A percentile compares a stretch with the other conserved stretches of the same genome.
Evolutionary conservation across 73 alveolate species (phyloP).

Genomic region (Paramecium biaurelia): DNA sequence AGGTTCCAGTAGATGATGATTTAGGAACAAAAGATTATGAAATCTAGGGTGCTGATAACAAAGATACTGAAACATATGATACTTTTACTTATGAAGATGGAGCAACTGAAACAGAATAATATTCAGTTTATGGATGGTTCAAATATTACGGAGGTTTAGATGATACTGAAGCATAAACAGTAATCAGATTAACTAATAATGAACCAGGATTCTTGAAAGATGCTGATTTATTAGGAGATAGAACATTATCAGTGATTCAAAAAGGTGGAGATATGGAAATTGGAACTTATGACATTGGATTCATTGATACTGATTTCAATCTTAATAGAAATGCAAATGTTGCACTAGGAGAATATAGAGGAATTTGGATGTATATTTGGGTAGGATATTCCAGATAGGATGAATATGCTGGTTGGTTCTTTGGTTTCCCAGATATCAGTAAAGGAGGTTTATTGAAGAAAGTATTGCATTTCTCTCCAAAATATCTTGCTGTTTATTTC

Average conservation of each 20-base stretch:
- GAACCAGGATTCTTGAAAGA: background rate
- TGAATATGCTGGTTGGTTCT: conserved; percentile 43
- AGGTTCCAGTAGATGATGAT: conserved; percentile 3
- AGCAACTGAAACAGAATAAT: conserved; percentile 18
- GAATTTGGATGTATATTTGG: conserved; percentile 51
- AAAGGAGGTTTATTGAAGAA: background rate
- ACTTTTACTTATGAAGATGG: background rate
- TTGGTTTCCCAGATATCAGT: conserved; percentile 43
- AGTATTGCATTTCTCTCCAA: conserved; percentile 33
- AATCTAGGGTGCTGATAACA: background rate
- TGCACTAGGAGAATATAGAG: conserved; percentile 39
- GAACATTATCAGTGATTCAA: background rate
- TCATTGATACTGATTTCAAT: background rate
- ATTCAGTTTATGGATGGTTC: conserved; percentile 55
- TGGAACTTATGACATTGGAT: conserved; percentile 46
- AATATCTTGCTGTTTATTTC: conserved; percentile 3
- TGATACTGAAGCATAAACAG: background rate
- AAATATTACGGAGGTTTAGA: conserved; percentile 19
- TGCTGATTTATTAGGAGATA: conserved; percentile 19
- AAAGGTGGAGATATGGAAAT: conserved; percentile 7
- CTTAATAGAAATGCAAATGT: background rate
- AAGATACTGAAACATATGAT: background rate
- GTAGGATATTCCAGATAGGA: conserved; percentile 35
- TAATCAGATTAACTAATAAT: conserved; percentile 33
- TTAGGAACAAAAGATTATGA: background rate